Base-by-base conservation (phyloP, 2,329 filamentous ascomycete species). In the Verticillium isaacii region DNA sequence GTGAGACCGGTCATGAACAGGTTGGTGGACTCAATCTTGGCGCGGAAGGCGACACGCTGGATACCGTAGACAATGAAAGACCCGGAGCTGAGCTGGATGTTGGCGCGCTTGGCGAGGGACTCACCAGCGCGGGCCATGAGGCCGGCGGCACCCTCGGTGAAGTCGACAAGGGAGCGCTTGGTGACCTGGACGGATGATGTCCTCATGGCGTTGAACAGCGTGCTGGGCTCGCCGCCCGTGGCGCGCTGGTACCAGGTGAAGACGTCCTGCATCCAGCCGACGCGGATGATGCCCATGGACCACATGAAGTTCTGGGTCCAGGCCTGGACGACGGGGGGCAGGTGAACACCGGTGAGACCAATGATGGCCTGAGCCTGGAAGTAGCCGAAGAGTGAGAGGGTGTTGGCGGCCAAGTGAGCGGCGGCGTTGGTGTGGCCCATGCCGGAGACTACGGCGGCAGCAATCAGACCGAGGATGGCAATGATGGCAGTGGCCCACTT, bases 221-320 rank as follows among this genome's bases (percentile, higher is more conserved):
- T 90, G 5, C 92, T 88, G 1, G 94, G 91, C 1, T 85, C 92
- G 65, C 94, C 94, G 59, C 94, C 94, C 7, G 94, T 98, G 5
- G 94, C 85, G 64, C 93, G 90, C 78, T 97, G 93, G 73, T 97
- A 98, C 94, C 94, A 98, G 37, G 93, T 96, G 64, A 92, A 91
- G 70, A 97, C 90, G 58, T 81, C 82, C 78, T 98, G 92, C 78
- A 97, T 85, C 74, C 96, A 97, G 23, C 81, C 82, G 54, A 97
- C 83, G 58, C 85, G 85, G 70, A 98, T 96, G 70, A 98, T 93
- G 68, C 94, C 94, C 92, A 98, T 95, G 71, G 90, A 96, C 94
- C 94, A 98, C 74, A 96, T 91, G 80, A 98, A 97, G 77, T 97
- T 94, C 78, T 97, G 93, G 1, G 93, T 97, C 94, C 94, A 98